Base-by-base conservation (phyloP, 805 yeast genomes). In the Kurtzmaniella cleridarum region DNA sequence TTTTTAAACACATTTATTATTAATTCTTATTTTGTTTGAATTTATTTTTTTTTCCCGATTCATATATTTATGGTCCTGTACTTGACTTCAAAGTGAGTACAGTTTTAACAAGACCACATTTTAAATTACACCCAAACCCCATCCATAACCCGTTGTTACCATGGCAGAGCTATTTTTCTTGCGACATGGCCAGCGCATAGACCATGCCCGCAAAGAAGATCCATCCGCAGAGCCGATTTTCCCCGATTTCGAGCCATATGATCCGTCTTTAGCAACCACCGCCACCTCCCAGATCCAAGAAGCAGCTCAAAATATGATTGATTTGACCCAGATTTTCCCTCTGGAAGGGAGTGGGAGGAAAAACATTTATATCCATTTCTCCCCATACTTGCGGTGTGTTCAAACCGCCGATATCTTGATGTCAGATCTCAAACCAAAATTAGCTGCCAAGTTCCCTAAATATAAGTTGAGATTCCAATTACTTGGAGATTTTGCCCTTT, bases 181-280 rank as follows among this genome's bases (percentile, higher is more conserved):
- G 38, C 69, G 74, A 42, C 74, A 68, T 51, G 72, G 70, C 18
- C 54, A 56, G 32, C 50, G 74, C 32, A 63, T 66, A 34, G 73
- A 68, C 46, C 69, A 65, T 45, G 63, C 60, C 11, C 39, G 48
- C 27, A 35, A 46, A 32, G 48, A 44, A 15, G 59, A 60, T 28
- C 50, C 58, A 12, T 27, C 35, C 3, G 60, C 63, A 14, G 41
- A 38, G 32, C 60, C 69, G 4, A 33, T 67, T 12, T 38, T 45
- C 18, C 36, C 53, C 7, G 59, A 57, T 26, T 62, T 57, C 43
- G 48, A 51, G 32, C 49, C 49, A 2, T 68, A 61, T 41, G 73
- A 68, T 44, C 72, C 71, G 27, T 61, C 68, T 36, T 51, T 68
- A 27, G 49, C 70, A 10, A 43, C 43, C 4, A 30, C 38, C 8